A percentile compares a stretch with the other conserved stretches of the same genome.
These are phyloP conservation scores for Aureobasidium pullulans DNA, from an alignment of 2,329 filamentous ascomycete genomes.

Conservation along the genomic window DNA sequence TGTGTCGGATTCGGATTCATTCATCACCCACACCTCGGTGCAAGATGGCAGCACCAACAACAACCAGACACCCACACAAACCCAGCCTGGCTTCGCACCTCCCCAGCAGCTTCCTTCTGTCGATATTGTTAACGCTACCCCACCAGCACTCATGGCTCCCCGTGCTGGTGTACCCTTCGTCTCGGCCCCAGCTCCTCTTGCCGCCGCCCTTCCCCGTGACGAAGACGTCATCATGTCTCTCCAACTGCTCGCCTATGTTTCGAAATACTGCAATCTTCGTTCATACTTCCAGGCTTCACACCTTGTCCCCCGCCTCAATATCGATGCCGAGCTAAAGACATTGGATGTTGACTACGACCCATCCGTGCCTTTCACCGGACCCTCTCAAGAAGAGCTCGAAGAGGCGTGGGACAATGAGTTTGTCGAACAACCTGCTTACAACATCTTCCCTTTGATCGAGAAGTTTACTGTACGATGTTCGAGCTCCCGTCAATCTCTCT, in stretches of 20 bases:
- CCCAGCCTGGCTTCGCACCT: constrained; percentile 22
- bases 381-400: constrained; percentile 46
- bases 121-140: constrained; percentile 62
- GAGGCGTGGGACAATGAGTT: constrained; percentile 93
- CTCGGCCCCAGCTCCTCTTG: constrained; percentile 51
- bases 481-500: constrained; percentile 61
- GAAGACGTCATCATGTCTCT: constrained; percentile 98
- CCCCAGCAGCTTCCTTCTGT: constrained; percentile 41
- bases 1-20: constrained; percentile 82
- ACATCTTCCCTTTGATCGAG: constrained; percentile 96
- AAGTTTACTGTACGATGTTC: constrained; percentile 80
- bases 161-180: constrained; percentile 4
- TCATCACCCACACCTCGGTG: constrained; percentile 83
- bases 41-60: constrained; percentile 78
- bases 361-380: constrained; percentile 24
- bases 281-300: constrained; percentile 95
- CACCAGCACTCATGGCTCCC: constrained; percentile 40
- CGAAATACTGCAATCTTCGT: constrained; percentile 94
- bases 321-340: constrained; percentile 74
- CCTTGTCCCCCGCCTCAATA: constrained; percentile 82
- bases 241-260: constrained; percentile 92
- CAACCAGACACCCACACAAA: constrained; percentile 60
- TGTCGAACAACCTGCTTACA: constrained; percentile 39
- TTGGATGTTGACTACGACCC: constrained; percentile 61
- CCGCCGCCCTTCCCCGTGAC: constrained; percentile 89